These are phyloP conservation scores for Phytophthora citrophthora DNA, from an alignment of 352 stramenopile genomes.

Conservation along the genomic window DNA sequence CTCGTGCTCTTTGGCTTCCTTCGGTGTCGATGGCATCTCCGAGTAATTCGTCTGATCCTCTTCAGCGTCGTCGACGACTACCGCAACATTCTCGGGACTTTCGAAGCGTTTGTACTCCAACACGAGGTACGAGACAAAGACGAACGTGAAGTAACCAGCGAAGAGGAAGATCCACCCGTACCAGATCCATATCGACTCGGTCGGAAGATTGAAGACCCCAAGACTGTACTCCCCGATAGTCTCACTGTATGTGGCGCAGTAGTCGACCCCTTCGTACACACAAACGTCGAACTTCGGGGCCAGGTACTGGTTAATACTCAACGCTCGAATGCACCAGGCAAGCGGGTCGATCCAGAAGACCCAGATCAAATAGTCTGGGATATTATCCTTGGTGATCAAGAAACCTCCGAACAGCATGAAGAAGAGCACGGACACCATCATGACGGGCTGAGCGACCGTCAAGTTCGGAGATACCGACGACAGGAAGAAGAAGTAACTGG, in stretches of 20 bases:
- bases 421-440: slow-evolving; percentile 68
- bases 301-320: slow-evolving; percentile 71
- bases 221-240: slow-evolving; percentile 58
- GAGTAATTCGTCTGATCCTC: not conserved
- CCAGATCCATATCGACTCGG: slow-evolving; percentile 62
- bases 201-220: slow-evolving; percentile 53
- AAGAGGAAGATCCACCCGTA: slow-evolving; percentile 61
- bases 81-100: slow-evolving; percentile 39
- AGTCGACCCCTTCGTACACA: slow-evolving; percentile 53
- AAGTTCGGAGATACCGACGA: slow-evolving; percentile 51
- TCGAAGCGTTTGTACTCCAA: slow-evolving; percentile 68
- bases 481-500: slow-evolving; percentile 77
- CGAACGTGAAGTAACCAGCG: slow-evolving; percentile 48
- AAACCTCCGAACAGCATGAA: slow-evolving; percentile 45
- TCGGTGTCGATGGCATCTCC: not conserved
- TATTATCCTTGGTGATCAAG: slow-evolving; percentile 57
- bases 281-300: slow-evolving; percentile 50
- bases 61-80: not conserved
- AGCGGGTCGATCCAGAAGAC: slow-evolving; percentile 84
- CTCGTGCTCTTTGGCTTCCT: slow-evolving; percentile 14
- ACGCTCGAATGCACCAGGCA: slow-evolving; percentile 62
- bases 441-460: slow-evolving; percentile 62
- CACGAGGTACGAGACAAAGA: slow-evolving; percentile 39
- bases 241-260: slow-evolving; percentile 44
- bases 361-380: slow-evolving; percentile 75